Conservation (phyloP, 306 rosid species). For the Calophaca sinica region DNA sequence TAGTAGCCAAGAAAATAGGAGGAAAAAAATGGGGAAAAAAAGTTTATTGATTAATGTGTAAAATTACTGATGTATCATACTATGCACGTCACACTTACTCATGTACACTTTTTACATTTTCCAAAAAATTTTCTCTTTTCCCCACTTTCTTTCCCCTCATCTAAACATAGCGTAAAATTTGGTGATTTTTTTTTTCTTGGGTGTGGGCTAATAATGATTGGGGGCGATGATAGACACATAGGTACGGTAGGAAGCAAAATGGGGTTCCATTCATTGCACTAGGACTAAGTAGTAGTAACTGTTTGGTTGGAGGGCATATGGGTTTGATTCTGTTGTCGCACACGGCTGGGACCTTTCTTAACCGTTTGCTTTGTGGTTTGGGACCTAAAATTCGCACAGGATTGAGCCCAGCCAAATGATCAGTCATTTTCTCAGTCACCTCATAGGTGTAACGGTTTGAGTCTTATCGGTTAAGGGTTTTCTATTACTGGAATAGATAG, state of each 20-base stretch:
- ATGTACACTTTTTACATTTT: no score
- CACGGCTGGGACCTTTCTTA: slow-evolving; percentile 46
- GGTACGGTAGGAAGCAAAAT: slow-evolving; percentile 41
- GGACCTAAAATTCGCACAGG: slow-evolving; percentile 34
- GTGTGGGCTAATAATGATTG: slow-evolving; percentile 35
- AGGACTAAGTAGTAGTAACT: slow-evolving; percentile 12
- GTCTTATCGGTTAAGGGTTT: no score
- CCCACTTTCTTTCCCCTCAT: no score
- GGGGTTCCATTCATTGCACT: slow-evolving; percentile 44
- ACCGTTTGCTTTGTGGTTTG: slow-evolving; percentile 21
- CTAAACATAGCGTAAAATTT: no score
- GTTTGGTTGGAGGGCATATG: slow-evolving; percentile 29
- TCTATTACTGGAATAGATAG: no score
- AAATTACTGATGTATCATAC: no score
- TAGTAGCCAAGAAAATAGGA: no score
- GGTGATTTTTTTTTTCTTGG: not conserved
- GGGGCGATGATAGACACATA: slow-evolving; percentile 20
- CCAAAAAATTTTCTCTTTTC: no score
- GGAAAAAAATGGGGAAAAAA: no score
- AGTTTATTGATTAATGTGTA: no score
- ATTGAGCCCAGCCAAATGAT: not conserved
- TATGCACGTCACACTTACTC: no score
- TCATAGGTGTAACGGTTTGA: slow-evolving; percentile 22
- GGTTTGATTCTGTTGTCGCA: slow-evolving; percentile 48
- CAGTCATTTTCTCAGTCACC: slow-evolving; percentile 39